Evolutionary conservation across 2,329 filamentous ascomycete species (phyloP), one percentile per base, ranked within the genome.

Genomic region (Zasmidium citrigriseum): DNA sequence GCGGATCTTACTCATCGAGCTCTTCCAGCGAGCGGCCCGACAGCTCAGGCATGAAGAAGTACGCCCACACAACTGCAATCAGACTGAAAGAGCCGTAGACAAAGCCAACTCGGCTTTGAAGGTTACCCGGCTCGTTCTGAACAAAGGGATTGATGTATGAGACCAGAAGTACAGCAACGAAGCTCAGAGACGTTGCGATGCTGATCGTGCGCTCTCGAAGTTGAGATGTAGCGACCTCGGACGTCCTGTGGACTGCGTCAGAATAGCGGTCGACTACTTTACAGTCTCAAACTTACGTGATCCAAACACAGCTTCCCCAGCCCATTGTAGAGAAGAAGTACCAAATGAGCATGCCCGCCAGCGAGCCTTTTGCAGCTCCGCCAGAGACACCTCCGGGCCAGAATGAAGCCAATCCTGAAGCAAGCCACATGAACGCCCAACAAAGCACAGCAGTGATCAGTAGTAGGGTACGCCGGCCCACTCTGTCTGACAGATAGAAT

Each of bases 41-140:
- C 23, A 58, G 34, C 50, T 58, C 55, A 7, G 55, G 55, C 38
- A 58, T 47, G 20, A 53, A 54, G 50, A 59, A 55, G 29, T 27
- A 50, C 16, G 29, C 47, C 29, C 47, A 57, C 7, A 57, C 46
- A 20, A 52, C 25, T 4, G 34, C 5, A 4, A 41, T 41, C 34
- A 41, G 34, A n/a, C 34, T 41, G 34, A 41, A 41, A 18, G 51
- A 34, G 16, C 51, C 51, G 38, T 54, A 54, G 2, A 54, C 22
- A 22, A 54, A 54, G 29, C 51, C 51, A 16, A 54, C 51, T 46
- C 38, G 34, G 23, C 41, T 41, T 12, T 44, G 38, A 22, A 55
- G 52, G 24, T 55, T 48, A 21, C 52, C 45, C 4, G 41, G 45
- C 14, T 7, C 41, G 38, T 55, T 55, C 52, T 55, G 52, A 14